These are phyloP conservation scores for Pelargonium australe DNA, from an alignment of 441 rosid species.

Conservation along the genomic window DNA sequence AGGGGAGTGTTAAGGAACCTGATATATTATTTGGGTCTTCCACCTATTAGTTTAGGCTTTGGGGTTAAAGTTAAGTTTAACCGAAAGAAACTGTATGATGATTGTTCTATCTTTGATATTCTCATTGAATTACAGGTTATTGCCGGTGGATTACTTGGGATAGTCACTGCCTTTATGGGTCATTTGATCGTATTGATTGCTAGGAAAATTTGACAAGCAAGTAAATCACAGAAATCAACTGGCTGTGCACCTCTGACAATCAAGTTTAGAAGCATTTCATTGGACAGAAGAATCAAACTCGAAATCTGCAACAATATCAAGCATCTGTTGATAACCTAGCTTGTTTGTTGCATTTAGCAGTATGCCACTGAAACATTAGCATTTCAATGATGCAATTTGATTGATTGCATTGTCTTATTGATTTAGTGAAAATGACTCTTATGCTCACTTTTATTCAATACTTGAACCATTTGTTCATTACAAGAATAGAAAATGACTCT, in stretches of 20 bases:
- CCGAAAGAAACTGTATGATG: background rate
- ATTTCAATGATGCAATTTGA: conserved; percentile 17
- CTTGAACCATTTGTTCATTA: background rate
- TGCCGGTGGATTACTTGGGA: conserved; percentile 76
- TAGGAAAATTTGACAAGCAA: conserved; percentile 22
- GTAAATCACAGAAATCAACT: conserved; percentile 8
- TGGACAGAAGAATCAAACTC: too few relatives aligned
- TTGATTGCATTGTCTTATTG: conserved; percentile 17
- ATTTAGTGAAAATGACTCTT: conserved; percentile 13
- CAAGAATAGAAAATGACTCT: background rate
- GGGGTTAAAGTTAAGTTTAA: background rate
- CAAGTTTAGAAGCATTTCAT: too few relatives aligned
- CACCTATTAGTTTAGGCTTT: too few relatives aligned
- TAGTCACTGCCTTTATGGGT: conserved; percentile 44
- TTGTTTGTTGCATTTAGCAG: conserved; percentile 9
- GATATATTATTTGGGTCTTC: too few relatives aligned
- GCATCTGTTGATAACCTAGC: conserved; percentile 14
- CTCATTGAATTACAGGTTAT: conserved; percentile 49
- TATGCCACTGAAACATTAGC: conserved; percentile 20
- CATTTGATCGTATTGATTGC: conserved; percentile 31
- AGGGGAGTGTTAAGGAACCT: too few relatives aligned
- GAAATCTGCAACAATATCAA: background rate
- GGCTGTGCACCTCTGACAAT: conserved; percentile 4
- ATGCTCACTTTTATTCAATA: background rate
- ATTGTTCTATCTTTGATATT: conserved; percentile 5